Evolutionary conservation across 352 stramenopile species (phyloP).

Genomic region (Phytophthora pini): DNA sequence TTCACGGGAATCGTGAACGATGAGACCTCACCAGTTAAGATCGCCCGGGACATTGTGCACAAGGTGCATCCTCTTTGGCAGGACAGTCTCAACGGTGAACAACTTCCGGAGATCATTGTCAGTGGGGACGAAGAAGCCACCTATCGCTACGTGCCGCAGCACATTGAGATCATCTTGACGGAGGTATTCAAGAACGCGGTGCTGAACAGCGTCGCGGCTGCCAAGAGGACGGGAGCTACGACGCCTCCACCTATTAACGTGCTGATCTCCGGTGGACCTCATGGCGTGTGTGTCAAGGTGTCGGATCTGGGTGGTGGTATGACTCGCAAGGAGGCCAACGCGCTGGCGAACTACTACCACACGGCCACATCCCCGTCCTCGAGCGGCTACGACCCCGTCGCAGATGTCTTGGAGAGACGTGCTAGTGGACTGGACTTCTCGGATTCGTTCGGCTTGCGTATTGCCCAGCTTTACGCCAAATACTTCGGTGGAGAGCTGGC

Average conservation of each 20-base stretch:
- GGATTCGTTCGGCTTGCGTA: slow-evolving; percentile 92
- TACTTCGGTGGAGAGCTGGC: slow-evolving; percentile 99
- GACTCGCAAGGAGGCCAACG: slow-evolving; percentile 78
- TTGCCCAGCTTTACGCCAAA: slow-evolving; percentile 93
- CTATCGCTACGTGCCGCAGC: slow-evolving; percentile 83
- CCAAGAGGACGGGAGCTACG: slow-evolving; percentile 25
- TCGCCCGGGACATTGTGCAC: slow-evolving; percentile 62
- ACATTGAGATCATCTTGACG: slow-evolving; percentile 84
- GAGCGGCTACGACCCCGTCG: slow-evolving; percentile 72
- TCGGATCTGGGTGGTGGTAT: slow-evolving; percentile 78
- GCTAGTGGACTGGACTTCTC: slow-evolving; percentile 72
- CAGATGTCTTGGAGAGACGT: slow-evolving; percentile 71
- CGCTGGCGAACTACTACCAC: slow-evolving; percentile 69
- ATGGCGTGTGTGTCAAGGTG: slow-evolving; percentile 86
- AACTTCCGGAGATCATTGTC: slow-evolving; percentile 68
- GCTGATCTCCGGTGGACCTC: slow-evolving; percentile 63
- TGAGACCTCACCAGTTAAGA: slow-evolving; percentile 69
- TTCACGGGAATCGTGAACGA: slow-evolving; percentile 76
- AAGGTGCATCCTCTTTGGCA: slow-evolving; percentile 66
- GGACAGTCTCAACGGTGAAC: slow-evolving; percentile 48
- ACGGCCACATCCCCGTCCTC: slow-evolving; percentile 21
- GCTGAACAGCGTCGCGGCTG: slow-evolving; percentile 66
- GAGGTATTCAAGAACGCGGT: slow-evolving; percentile 87
- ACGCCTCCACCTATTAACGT: slow-evolving; percentile 64
- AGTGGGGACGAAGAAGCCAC: slow-evolving; percentile 56